Conservation (phyloP, 1,139 yeast genomes). For the Kurtzmaniella quercitrusa region DNA sequence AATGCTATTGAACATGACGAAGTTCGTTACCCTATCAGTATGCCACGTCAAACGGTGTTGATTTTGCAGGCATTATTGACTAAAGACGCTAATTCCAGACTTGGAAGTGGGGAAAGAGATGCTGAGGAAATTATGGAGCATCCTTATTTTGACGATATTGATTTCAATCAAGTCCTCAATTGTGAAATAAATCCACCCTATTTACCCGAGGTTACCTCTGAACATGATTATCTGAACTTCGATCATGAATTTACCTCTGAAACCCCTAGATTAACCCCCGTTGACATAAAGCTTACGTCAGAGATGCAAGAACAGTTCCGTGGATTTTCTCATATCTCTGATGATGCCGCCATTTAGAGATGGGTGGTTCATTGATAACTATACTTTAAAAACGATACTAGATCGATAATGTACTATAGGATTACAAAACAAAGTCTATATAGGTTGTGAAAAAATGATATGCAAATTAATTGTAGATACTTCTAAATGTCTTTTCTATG, state of each 20-base stretch:
- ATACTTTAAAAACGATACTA: background rate
- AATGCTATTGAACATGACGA: constrained; percentile 97
- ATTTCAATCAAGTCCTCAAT: constrained; percentile 79
- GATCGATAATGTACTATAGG: background rate
- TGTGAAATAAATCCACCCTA: constrained; percentile 81
- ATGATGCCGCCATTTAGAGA: constrained; percentile 46
- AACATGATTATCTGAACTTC: constrained; percentile 88
- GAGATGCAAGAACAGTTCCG: constrained; percentile 95
- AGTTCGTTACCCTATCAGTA: constrained; percentile 94
- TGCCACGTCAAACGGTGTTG: constrained; percentile 96
- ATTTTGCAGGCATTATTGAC: constrained; percentile 86
- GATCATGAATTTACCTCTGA: constrained; percentile 94
- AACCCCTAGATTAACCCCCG: constrained; percentile 93
- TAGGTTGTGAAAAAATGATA: constrained; percentile 1
- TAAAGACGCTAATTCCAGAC: constrained; percentile 77
- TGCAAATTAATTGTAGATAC: background rate
- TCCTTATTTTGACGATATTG: constrained; percentile 84
- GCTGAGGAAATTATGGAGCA: constrained; percentile 94
- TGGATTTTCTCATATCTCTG: constrained; percentile 89
- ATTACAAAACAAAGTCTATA: background rate
- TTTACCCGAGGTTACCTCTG: constrained; percentile 73
- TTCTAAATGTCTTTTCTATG: background rate
- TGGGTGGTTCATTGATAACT: background rate
- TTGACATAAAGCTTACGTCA: constrained; percentile 79
- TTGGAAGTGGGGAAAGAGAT: constrained; percentile 84